phyloP scores from a whole-genome alignment of 2,329 filamentous ascomycete genomes.

The Geosmithia morbida region DNA sequence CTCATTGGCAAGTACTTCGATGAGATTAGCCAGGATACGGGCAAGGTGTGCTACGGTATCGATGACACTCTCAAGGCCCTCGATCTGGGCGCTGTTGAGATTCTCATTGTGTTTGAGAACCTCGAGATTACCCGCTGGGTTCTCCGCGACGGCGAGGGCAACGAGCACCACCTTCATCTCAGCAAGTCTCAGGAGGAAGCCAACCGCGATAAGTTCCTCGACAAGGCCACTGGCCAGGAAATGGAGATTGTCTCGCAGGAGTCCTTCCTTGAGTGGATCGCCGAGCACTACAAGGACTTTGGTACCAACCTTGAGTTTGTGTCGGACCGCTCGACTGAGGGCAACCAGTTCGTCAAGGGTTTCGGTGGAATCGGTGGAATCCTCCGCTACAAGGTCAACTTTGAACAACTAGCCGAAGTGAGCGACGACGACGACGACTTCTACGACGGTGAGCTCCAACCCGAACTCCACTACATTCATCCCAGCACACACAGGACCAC shows the following conservation, averaged over 20 bases:
- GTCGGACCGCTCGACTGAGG: constrained; percentile 91
- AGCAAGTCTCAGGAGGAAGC: constrained; percentile 61
- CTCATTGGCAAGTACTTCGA: constrained; percentile 98
- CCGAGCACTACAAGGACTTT: constrained; percentile 96
- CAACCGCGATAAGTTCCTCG: constrained; percentile 76
- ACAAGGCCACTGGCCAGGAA: constrained; percentile 89
- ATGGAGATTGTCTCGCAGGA: constrained; percentile 86
- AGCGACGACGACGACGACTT: constrained; percentile 94
- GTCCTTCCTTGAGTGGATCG: constrained; percentile 98
- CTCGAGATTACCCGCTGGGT: constrained; percentile 87
- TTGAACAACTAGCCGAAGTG: constrained; percentile 91
- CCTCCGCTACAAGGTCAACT: constrained; percentile 99
- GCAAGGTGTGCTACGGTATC: constrained; percentile 94
- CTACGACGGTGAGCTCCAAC: constrained; percentile 45
- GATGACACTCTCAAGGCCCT: constrained; percentile 95
- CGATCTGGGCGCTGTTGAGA: constrained; percentile 90
- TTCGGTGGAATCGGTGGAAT: constrained; percentile 97
- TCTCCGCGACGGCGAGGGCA: constrained; percentile 64
- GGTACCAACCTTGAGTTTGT: constrained; percentile 94
- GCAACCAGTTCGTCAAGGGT: constrained; percentile 99
- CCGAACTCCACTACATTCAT: neutral
- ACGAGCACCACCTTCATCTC: constrained; percentile 67
- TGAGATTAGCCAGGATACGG: constrained; percentile 95
- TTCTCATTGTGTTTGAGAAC: constrained; percentile 92
- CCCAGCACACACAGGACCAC: no score